Conservation (phyloP, 1,139 yeast species). For the Chernovozyma sophiae-reginae region DNA sequence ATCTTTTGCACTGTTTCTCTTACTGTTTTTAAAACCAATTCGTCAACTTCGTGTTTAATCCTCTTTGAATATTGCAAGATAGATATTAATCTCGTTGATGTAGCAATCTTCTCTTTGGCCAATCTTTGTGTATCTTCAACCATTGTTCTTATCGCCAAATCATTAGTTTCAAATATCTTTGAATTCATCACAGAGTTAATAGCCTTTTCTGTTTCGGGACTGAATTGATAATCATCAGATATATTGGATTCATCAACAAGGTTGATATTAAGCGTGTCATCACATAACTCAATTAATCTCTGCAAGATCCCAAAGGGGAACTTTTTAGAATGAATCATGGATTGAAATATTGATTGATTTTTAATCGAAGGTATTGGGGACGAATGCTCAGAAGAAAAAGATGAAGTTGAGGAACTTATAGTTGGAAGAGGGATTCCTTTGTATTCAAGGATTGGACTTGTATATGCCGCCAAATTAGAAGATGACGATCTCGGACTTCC, state of each 20-base stretch:
- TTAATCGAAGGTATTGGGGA: slow-evolving; percentile 15
- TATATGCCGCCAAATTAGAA: slow-evolving; percentile 14
- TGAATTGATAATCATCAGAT: slow-evolving; percentile 39
- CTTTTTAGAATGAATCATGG: slow-evolving; percentile 27
- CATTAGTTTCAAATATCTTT: slow-evolving; percentile 55
- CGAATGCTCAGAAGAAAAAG: slow-evolving; percentile 21
- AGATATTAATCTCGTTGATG: slow-evolving; percentile 72
- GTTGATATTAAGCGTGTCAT: slow-evolving; percentile 70
- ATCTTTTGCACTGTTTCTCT: slow-evolving; percentile 57
- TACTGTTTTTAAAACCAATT: slow-evolving; percentile 62
- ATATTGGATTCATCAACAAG: slow-evolving; percentile 42
- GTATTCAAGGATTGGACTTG: slow-evolving; percentile 40
- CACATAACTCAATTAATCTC: slow-evolving; percentile 62
- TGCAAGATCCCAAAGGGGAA: slow-evolving; percentile 71
- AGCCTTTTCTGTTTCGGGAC: slow-evolving; percentile 72
- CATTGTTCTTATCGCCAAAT: slow-evolving; percentile 58
- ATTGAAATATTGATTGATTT: slow-evolving; percentile 27
- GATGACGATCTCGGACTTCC: slow-evolving; percentile 17
- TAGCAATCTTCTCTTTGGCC: slow-evolving; percentile 65
- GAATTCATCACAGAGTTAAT: slow-evolving; percentile 53
- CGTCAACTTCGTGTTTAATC: slow-evolving; percentile 78
- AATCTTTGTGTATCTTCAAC: slow-evolving; percentile 65
- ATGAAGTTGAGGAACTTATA: slow-evolving; percentile 15
- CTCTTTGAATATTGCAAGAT: slow-evolving; percentile 75
- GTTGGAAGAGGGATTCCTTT: slow-evolving; percentile 56